phyloP scores from a whole-genome alignment of 1,284 basidiomycete genomes.

The Sutorius eximius region DNA sequence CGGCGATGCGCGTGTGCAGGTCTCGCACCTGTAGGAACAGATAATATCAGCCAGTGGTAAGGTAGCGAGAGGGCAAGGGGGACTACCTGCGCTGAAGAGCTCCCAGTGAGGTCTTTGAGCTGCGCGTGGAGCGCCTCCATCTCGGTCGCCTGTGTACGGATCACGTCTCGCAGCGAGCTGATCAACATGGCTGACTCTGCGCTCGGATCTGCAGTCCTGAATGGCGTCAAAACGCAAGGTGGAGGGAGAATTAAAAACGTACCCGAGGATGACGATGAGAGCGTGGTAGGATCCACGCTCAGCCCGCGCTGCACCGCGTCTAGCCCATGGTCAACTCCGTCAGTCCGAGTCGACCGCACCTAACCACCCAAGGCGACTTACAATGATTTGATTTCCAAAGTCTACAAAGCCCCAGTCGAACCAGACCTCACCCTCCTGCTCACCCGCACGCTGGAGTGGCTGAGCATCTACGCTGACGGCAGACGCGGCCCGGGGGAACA shows the following conservation, averaged over 20 bases:
- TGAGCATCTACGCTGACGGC: conserved; percentile 12
- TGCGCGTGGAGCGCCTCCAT: conserved; percentile 62
- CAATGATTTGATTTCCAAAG: conserved; percentile 97
- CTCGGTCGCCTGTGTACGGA: conserved; percentile 77
- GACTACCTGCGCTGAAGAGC: conserved; percentile 43
- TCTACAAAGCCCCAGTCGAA: conserved; percentile 99
- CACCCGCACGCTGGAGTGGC: conserved; percentile 29
- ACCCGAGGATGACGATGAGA: conserved; percentile 54
- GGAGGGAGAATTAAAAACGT: conserved; percentile 10
- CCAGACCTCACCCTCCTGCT: conserved; percentile 88
- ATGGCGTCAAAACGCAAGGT: neutral
- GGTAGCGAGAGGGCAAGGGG: neutral
- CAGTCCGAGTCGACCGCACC: no score
- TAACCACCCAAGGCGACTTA: conserved; percentile 41
- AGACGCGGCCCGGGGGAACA: conserved; percentile 46
- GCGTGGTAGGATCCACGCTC: conserved; percentile 46
- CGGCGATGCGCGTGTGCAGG: conserved; percentile 43
- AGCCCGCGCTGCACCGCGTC: conserved; percentile 62
- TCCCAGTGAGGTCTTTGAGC: conserved; percentile 41
- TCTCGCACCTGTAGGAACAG: conserved; percentile 33
- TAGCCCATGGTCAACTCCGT: neutral
- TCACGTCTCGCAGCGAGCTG: conserved; percentile 75
- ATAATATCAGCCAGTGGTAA: neutral
- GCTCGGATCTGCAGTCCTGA: conserved; percentile 52
- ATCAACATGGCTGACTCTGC: conserved; percentile 80